Evolutionary conservation across 352 stramenopile species (phyloP), one percentile per base, ranked within the genome.

Genomic region (Pythium brachiatum): DNA sequence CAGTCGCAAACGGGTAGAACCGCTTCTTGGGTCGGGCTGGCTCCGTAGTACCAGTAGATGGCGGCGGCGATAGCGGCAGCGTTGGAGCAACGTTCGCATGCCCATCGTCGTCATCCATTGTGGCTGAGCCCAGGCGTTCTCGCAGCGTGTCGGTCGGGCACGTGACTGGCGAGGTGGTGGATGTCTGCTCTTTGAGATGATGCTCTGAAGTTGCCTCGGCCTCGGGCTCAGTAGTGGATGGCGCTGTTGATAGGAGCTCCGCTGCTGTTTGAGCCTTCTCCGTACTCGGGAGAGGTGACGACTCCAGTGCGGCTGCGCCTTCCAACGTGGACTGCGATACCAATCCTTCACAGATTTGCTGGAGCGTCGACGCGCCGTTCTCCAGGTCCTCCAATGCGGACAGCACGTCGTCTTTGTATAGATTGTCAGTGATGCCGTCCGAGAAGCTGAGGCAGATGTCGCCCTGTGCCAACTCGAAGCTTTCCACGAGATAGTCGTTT

Each of bases 341-440:
- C 16, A 92, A 70, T 39, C 69, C 57, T 32, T 92, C 72, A 25
- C 80, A 88, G 13, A 83, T 64, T 29, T 64, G 57, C 53, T 91
- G 78, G 2, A 89, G 65, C 53, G 68, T 61, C 21, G 46, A 48
- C 20, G 36, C 23, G 31, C 50, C 59, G 0, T 72, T 64, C 25
- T 64, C 57, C 11, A 69, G 2, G 53, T 59, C 21, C 25, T 62
- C 51, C 11, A 76, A 6, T 0, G 62, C 39, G 1, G 13, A 13
- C 12, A 77, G 55, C 32, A 94, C 75, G 48, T 94, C 82, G 39
- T 90, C 78, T 55, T 89, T 89, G 72, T 90, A 94, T 26, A 94
- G 38, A 53, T 94, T 94, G 57, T 94, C 85, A 57, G 75, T 80
- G 38, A 94, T 47, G 41, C 85, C 85, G 44, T 94, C 85, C 13